Conservation (phyloP, 1,284 basidiomycete species). For the Somion occarium region DNA sequence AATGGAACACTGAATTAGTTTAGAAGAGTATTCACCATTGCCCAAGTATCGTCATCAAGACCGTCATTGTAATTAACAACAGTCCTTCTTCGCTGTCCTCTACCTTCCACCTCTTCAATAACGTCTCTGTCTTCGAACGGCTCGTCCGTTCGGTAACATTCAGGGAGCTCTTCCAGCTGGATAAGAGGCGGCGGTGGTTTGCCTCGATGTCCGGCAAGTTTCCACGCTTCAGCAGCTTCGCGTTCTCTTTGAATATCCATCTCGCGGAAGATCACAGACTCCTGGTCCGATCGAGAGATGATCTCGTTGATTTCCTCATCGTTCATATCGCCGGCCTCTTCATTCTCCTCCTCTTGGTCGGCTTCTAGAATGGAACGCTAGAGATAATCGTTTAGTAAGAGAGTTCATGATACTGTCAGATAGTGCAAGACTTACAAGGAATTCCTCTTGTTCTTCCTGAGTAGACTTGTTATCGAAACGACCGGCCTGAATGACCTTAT, state of each 20-base stretch:
- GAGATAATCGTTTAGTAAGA: not conserved
- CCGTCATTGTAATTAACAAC: slow-evolving; percentile 95
- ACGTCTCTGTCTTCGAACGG: slow-evolving; percentile 67
- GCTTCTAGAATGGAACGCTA: slow-evolving; percentile 84
- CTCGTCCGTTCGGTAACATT: slow-evolving; percentile 86
- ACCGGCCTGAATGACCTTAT: slow-evolving; percentile 99
- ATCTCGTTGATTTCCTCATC: slow-evolving; percentile 97
- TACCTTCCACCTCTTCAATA: slow-evolving; percentile 71
- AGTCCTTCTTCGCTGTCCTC: slow-evolving; percentile 80
- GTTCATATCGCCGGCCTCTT: slow-evolving; percentile 93
- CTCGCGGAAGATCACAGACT: slow-evolving; percentile 73
- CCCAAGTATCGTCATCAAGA: slow-evolving; percentile 91
- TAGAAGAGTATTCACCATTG: slow-evolving; percentile 49
- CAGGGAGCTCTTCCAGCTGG: slow-evolving; percentile 86
- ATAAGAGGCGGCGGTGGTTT: slow-evolving; percentile 80
- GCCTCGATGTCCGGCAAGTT: slow-evolving; percentile 70
- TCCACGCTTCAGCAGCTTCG: slow-evolving; percentile 70
- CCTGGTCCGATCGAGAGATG: slow-evolving; percentile 83
- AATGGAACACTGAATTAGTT: not conserved
- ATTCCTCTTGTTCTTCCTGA: slow-evolving; percentile 95
- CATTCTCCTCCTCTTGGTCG: slow-evolving; percentile 88
- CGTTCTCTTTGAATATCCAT: slow-evolving; percentile 85
- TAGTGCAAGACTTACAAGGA: slow-evolving; percentile 57
- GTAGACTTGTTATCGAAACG: slow-evolving; percentile 99
- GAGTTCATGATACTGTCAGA: not conserved